These are phyloP conservation scores for Cordyceps farinosa DNA, from an alignment of 2,329 filamentous ascomycete genomes.

Conservation along the genomic window DNA sequence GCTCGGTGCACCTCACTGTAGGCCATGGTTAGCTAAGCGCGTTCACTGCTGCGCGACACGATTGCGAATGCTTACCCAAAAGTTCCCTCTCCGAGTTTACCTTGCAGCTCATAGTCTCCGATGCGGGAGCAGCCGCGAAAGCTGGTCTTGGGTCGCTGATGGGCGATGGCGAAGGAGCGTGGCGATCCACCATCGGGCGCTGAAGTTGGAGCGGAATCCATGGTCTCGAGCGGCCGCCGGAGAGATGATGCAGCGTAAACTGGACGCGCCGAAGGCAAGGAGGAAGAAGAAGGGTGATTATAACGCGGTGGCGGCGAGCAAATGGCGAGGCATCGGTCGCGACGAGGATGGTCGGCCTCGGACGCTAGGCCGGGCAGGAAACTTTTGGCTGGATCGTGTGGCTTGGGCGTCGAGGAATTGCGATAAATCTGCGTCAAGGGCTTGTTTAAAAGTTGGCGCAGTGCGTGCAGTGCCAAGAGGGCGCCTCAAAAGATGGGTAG, in stretches of 20 bases:
- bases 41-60: constrained; percentile 15
- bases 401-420: background rate
- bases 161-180: constrained; percentile 53
- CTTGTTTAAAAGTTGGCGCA: background rate
- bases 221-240: constrained; percentile 20
- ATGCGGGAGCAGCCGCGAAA: constrained; percentile 86
- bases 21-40: constrained; percentile 10
- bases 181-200: constrained; percentile 46
- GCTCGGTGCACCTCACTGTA: constrained; percentile 85
- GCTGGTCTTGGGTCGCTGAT: constrained; percentile 53
- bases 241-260: background rate
- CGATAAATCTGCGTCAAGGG: background rate
- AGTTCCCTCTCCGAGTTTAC: constrained; percentile 89
- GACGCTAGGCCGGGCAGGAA: background rate
- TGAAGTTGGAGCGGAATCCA: constrained; percentile 31
- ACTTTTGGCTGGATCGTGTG: background rate
- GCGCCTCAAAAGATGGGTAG: background rate
- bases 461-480: background rate
- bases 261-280: background rate
- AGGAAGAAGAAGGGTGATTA: background rate
- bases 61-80: constrained; percentile 63
- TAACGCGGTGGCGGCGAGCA: background rate
- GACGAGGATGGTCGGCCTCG: background rate
- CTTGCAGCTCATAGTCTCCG: constrained; percentile 71
- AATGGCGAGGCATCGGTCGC: constrained; percentile 7